Conservation (phyloP, 768 basidiomycete genomes). For the Mycena alexandri region DNA sequence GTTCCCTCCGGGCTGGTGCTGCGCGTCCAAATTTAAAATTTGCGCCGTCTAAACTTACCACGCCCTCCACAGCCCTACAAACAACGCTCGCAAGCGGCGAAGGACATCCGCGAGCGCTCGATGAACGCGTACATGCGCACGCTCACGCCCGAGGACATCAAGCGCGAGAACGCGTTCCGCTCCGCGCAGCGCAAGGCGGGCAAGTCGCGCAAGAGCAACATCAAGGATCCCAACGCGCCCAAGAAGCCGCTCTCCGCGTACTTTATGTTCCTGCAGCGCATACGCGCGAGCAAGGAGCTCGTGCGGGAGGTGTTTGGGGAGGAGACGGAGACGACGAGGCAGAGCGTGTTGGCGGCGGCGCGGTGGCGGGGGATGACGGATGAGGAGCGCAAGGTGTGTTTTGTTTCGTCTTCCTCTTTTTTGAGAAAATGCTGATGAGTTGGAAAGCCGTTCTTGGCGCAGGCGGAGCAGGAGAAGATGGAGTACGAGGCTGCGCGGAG, state of each 20-base stretch:
- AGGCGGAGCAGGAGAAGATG: constrained; percentile 95
- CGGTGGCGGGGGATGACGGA: constrained; percentile 95
- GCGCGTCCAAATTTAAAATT: neutral
- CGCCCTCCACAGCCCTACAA: constrained; percentile 75
- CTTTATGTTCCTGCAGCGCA: constrained; percentile 94
- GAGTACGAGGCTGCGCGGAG: constrained; percentile 90
- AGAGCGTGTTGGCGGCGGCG: constrained; percentile 92
- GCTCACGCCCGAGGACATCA: constrained; percentile 93
- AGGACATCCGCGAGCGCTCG: constrained; percentile 87
- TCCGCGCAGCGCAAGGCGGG: constrained; percentile 94
- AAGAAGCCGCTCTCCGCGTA: constrained; percentile 96
- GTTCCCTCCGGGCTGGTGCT: neutral
- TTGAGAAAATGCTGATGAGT: constrained; percentile 25
- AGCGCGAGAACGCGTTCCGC: constrained; percentile 91
- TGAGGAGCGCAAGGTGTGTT: constrained; percentile 87
- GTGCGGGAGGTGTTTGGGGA: constrained; percentile 87
- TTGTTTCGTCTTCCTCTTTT: constrained; percentile 31
- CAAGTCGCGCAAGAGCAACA: constrained; percentile 92
- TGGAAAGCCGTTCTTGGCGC: constrained; percentile 87
- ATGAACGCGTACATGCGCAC: constrained; percentile 88
- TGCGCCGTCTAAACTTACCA: constrained; percentile 33
- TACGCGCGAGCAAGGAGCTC: constrained; percentile 82
- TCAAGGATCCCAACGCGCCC: constrained; percentile 97
- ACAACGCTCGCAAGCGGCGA: constrained; percentile 84
- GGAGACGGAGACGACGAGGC: constrained; percentile 94